A percentile compares a stretch with the other conserved stretches of the same genome.
Conservation (phyloP, 148 eudicot genomes). For the Vaccinium macrocarpon region DNA sequence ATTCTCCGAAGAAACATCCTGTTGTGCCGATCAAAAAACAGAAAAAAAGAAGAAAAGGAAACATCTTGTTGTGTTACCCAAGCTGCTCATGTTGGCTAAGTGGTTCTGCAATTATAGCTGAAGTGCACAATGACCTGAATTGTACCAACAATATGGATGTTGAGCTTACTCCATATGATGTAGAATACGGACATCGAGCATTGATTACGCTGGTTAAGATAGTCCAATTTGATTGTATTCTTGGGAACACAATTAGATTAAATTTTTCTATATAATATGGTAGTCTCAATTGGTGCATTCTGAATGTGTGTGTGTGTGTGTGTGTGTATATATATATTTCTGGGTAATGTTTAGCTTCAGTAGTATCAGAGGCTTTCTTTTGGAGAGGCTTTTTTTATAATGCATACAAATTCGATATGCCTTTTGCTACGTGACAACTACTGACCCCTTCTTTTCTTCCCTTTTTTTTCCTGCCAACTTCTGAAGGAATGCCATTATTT, state of each 20-base stretch:
- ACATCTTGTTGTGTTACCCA: neutral
- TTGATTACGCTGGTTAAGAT: neutral
- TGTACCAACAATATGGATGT: neutral
- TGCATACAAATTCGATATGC: neutral
- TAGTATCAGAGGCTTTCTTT: neutral
- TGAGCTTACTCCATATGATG: neutral
- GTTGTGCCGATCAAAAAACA: too few relatives aligned
- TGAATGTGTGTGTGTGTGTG: neutral
- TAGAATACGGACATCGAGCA: neutral
- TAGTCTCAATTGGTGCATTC: neutral
- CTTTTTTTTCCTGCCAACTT: neutral
- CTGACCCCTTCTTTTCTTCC: neutral
- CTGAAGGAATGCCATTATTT: constrained; percentile 50
- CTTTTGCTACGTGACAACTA: neutral
- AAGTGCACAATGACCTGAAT: neutral
- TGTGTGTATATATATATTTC: too few relatives aligned
- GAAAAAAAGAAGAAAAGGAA: too few relatives aligned
- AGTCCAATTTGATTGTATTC: neutral
- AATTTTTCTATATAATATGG: neutral
- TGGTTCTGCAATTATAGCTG: neutral
- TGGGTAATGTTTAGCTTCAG: neutral
- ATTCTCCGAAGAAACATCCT: neutral
- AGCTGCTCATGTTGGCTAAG: neutral
- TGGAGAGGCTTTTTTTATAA: neutral
- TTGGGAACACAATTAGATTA: neutral